Conservation (phyloP, 495 filamentous ascomycete genomes). For the Xylaria venustula region DNA sequence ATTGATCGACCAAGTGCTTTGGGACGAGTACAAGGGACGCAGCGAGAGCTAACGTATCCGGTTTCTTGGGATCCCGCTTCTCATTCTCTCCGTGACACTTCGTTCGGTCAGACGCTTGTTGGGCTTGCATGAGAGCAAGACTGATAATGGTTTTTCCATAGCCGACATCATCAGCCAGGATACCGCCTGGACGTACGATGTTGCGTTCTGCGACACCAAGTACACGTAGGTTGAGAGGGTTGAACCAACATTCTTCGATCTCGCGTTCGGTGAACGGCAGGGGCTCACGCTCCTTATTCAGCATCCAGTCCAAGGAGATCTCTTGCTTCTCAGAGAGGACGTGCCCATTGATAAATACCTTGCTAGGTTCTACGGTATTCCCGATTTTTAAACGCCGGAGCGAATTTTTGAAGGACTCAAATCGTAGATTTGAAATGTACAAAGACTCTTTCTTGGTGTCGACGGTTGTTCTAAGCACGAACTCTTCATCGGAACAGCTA, state of each 20-base stretch:
- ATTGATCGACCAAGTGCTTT: conserved; percentile 61
- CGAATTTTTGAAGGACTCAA: conserved; percentile 10
- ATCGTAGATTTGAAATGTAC: conserved; percentile 11
- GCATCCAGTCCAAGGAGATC: conserved; percentile 59
- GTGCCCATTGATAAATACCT: neutral
- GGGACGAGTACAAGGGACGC: conserved; percentile 74
- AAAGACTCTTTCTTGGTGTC: neutral
- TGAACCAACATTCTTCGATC: conserved; percentile 63
- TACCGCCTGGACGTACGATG: conserved; percentile 59
- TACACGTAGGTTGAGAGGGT: conserved; percentile 59
- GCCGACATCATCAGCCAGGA: conserved; percentile 74
- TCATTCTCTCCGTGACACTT: neutral
- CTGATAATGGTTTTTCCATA: conserved; percentile 82
- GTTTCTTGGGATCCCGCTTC: conserved; percentile 18
- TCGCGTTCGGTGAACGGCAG: conserved; percentile 61
- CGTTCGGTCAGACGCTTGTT: conserved; percentile 30
- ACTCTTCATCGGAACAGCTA: neutral
- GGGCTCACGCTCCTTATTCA: conserved; percentile 52
- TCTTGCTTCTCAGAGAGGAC: conserved; percentile 20
- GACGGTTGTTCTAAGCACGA: neutral
- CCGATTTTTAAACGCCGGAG: neutral
- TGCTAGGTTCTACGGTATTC: neutral
- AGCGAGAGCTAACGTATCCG: conserved; percentile 30
- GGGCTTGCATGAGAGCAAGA: conserved; percentile 61
- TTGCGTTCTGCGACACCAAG: conserved; percentile 55